These are phyloP conservation scores for Pleurotus eryngii DNA, from an alignment of 768 basidiomycete species.

Conservation along the genomic window DNA sequence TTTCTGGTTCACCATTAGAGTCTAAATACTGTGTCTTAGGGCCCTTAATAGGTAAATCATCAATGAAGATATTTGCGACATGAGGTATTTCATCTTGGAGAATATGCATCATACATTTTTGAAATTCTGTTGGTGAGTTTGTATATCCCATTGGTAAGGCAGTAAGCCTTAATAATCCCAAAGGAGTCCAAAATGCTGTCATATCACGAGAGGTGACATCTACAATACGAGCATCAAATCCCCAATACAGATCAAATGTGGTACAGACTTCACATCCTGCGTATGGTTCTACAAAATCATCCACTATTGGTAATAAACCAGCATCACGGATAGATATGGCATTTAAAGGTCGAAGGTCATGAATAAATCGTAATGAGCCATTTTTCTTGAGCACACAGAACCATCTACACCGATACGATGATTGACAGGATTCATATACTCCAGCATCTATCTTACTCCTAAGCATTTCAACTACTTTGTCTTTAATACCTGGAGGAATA, in stretches of 20 bases:
- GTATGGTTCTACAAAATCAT: not conserved
- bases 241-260: too few relatives aligned
- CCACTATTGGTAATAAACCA: constrained; percentile 3
- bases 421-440: constrained; percentile 19
- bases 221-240: too few relatives aligned
- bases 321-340: constrained; percentile 9
- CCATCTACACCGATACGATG: constrained; percentile 32
- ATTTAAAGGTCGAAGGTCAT: constrained; percentile 10
- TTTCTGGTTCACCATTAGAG: not conserved
- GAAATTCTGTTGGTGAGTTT: too few relatives aligned
- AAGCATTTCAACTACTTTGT: constrained; percentile 26
- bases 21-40: too few relatives aligned
- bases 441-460: constrained; percentile 29
- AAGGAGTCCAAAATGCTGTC: constrained; percentile 2
- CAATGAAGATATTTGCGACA: too few relatives aligned
- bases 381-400: constrained; percentile 27
- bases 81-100: too few relatives aligned
- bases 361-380: constrained; percentile 10
- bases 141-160: constrained; percentile 9
- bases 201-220: constrained; percentile 5
- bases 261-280: too few relatives aligned
- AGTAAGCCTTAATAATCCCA: constrained; percentile 6
- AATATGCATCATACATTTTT: too few relatives aligned
- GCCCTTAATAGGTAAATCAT: too few relatives aligned
- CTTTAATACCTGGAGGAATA: constrained; percentile 13